Evolutionary conservation across 192 early-diverging fungal species (phyloP).

Genomic region (Gorgonomyces haynaldii): DNA sequence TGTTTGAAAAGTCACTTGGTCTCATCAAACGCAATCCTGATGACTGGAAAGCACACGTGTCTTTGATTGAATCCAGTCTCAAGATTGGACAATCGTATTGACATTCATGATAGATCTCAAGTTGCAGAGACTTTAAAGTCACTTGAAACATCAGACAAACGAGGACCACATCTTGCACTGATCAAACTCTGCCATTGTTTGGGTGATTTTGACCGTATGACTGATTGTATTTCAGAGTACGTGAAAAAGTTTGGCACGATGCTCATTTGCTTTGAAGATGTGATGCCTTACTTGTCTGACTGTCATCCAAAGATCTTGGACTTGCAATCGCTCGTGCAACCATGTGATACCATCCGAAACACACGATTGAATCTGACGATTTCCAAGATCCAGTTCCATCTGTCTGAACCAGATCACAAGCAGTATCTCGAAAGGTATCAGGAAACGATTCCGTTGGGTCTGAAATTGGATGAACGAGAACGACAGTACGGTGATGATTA

Average conservation of each 20-base stretch:
- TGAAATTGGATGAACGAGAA: slow-evolving; percentile 52
- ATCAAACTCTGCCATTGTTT: neutral
- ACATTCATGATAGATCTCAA: slow-evolving; percentile 11
- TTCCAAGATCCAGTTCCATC: too few relatives aligned
- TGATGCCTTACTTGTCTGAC: slow-evolving; percentile 42
- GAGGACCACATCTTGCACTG: slow-evolving; percentile 63
- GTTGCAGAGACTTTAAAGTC: slow-evolving; percentile 18
- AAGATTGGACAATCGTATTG: neutral
- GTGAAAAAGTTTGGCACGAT: slow-evolving; percentile 51
- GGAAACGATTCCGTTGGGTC: slow-evolving; percentile 23
- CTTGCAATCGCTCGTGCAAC: neutral
- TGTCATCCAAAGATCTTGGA: too few relatives aligned
- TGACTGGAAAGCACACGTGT: slow-evolving; percentile 57
- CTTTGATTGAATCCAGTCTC: slow-evolving; percentile 49
- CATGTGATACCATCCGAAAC: too few relatives aligned
- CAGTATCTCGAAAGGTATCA: slow-evolving; percentile 6
- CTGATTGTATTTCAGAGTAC: slow-evolving; percentile 41
- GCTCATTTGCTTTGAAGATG: slow-evolving; percentile 65
- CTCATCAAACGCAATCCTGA: slow-evolving; percentile 30
- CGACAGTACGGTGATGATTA: slow-evolving; percentile 73
- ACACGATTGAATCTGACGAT: too few relatives aligned
- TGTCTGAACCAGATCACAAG: slow-evolving; percentile 9
- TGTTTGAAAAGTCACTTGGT: slow-evolving; percentile 15
- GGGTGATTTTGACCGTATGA: neutral
- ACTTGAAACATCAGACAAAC: slow-evolving; percentile 24